These are phyloP conservation scores for Aspergillus persii DNA, from an alignment of 2,329 filamentous ascomycete species.

Conservation along the genomic window DNA sequence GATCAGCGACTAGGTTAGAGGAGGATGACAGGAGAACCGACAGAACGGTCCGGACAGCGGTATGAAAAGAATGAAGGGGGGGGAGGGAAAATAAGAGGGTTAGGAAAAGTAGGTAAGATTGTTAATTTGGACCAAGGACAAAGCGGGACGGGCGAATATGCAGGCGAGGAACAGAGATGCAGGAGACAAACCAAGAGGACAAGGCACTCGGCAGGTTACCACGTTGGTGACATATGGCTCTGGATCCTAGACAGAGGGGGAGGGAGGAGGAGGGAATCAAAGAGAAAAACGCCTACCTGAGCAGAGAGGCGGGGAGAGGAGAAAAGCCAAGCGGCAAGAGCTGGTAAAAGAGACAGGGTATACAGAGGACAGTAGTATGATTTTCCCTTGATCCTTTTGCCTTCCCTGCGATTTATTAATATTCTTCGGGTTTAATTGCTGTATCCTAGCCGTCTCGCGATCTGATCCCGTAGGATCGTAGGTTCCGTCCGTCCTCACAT, in stretches of 20 bases:
- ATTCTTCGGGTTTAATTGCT: not conserved
- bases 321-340: conserved; percentile 4
- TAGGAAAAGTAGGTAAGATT: conserved; percentile 11
- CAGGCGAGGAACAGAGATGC: conserved; percentile 16
- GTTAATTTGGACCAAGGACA: conserved; percentile 15
- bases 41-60: conserved; percentile 5
- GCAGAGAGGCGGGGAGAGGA: conserved; percentile 5
- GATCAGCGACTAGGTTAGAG: not conserved
- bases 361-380: not conserved
- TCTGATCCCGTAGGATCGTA: conserved; percentile 8
- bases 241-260: conserved; percentile 5
- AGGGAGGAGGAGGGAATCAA: conserved; percentile 6
- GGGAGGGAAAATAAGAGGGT: conserved; percentile 1
- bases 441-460: not conserved
- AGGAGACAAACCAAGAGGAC: conserved; percentile 14
- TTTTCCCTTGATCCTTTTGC: not conserved
- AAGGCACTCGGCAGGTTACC: conserved; percentile 13
- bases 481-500: not conserved
- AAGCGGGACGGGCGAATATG: conserved; percentile 13
- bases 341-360: not conserved
- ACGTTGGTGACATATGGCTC: conserved; percentile 13
- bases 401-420: not conserved
- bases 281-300: not conserved
- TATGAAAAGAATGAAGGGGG: conserved; percentile 2
- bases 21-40: conserved; percentile 6